Conservation (phyloP, 1,284 basidiomycete genomes). For the Trichosporon sp. region DNA sequence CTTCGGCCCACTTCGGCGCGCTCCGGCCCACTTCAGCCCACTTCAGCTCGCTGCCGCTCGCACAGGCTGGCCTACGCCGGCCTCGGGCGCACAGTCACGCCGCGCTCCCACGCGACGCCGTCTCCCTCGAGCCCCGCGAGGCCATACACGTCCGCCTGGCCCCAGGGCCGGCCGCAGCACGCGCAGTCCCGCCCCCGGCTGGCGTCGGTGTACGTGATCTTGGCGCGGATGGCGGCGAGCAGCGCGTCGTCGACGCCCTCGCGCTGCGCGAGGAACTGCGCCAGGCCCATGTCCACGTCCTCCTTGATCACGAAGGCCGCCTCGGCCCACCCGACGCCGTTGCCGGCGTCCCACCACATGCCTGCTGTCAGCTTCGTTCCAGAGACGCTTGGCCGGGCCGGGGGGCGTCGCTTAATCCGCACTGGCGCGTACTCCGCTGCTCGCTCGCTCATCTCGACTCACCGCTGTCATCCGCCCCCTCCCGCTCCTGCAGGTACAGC, state of each 20-base stretch:
- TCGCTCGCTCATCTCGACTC: not conserved
- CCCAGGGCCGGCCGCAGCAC: not conserved
- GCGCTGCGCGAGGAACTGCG: not conserved
- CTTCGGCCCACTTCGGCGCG: too few relatives aligned
- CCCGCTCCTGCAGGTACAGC: not conserved
- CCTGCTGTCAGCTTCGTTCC: not conserved
- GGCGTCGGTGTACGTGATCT: not conserved
- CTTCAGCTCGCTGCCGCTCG: too few relatives aligned
- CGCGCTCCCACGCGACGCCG: not conserved
- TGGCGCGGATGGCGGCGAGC: not conserved
- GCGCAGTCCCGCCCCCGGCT: not conserved
- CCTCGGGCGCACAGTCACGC: not conserved
- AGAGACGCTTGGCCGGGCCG: too few relatives aligned
- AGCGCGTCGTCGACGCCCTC: not conserved
- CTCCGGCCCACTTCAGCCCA: too few relatives aligned
- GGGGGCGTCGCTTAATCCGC: too few relatives aligned
- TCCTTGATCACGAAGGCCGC: not conserved
- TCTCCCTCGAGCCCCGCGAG: not conserved
- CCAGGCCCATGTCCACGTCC: not conserved
- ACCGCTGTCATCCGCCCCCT: not conserved
- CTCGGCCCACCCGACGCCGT: not conserved
- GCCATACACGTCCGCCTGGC: not conserved
- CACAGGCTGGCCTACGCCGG: too few relatives aligned
- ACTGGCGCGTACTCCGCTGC: not conserved
- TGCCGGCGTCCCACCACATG: slow-evolving; percentile 3